Evolutionary conservation across 2,329 filamentous ascomycete species (phyloP).

Genomic region (Chrysosphaeria jannelii): DNA sequence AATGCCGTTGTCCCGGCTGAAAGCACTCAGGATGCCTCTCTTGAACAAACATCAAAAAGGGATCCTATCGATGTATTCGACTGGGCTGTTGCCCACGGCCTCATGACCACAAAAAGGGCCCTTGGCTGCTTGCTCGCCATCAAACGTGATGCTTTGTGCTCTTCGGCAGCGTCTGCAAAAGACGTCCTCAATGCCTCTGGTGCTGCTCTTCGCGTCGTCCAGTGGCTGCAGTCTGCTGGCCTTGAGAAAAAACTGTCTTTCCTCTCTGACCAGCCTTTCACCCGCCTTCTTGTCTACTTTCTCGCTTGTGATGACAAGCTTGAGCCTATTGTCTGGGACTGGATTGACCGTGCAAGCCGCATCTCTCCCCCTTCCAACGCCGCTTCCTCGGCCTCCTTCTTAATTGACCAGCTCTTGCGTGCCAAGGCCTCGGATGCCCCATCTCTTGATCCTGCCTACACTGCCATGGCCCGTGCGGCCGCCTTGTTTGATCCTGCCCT

Average conservation of each 20-base stretch:
- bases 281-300: constrained; percentile 15
- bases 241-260: constrained; percentile 16
- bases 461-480: constrained; percentile 16
- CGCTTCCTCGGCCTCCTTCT: constrained; percentile 6
- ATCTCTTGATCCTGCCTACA: constrained; percentile 19
- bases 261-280: constrained; percentile 10
- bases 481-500: constrained; percentile 11
- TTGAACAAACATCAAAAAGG: too few species aligned
- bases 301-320: constrained; percentile 22
- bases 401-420: constrained; percentile 13
- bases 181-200: constrained; percentile 12
- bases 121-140: constrained; percentile 22
- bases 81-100: constrained; percentile 20
- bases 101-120: constrained; percentile 23
- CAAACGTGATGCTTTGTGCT: constrained; percentile 11
- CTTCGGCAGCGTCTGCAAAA: constrained; percentile 8
- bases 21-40: too few species aligned
- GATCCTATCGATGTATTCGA: constrained; percentile 25
- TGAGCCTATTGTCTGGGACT: constrained; percentile 20
- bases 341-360: constrained; percentile 13
- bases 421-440: constrained; percentile 9
- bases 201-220: constrained; percentile 16
- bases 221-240: constrained; percentile 22
- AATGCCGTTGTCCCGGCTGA: too few species aligned
- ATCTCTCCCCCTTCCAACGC: background rate